Base-by-base conservation (phyloP, 2,329 filamentous ascomycete species). In the Gaeumannomyces sp. region DNA sequence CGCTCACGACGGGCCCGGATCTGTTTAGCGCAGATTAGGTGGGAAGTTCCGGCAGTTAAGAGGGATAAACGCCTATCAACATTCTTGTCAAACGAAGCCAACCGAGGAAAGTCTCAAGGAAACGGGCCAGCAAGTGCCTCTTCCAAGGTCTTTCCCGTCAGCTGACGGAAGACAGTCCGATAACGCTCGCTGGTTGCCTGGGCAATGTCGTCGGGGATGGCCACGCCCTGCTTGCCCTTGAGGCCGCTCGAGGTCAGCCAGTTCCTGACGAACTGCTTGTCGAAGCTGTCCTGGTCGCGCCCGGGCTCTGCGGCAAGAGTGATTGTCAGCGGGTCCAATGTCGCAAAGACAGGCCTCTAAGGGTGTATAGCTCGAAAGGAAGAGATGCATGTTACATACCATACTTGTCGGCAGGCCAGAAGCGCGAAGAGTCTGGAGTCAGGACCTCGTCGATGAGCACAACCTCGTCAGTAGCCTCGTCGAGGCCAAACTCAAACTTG, bases 251-350 rank as follows among this genome's bases (percentile, higher is more conserved):
- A 77, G 2, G 87, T 89, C 71, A 97, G 76, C 91, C 92, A 97
- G 77, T 97, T 89, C 50, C 93, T 82, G 69, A 97, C 76, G 72
- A 84, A 89, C 78, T 93, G 90, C 82, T 97, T 97, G 75, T 97
- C 93, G 70, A 94, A 95, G 77, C 91, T 95, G 64, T 89, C 84
- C 79, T 96, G 92, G 65, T 89, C 83, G 67, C 82, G 82, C 2
- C 93, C 93, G 25, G 90, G 77, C 73, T 87, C 83, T 25, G 56
- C 8, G 27, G 14, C 4, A 58, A 11, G 27, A 58, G n/a, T 58
- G n/a, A 8, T 13, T 19, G n/a, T 58, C n/a, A 58, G 27, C 53
- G 22, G 22, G 53, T n/a, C 22, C 56, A 4, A 1, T 58, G 14
- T 58, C 11, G 2, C 56, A 58, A 58, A 27, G 28, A 29, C 4